Conservation (phyloP, 1,139 yeast genomes). For the Zygosaccharomyces sapae region DNA sequence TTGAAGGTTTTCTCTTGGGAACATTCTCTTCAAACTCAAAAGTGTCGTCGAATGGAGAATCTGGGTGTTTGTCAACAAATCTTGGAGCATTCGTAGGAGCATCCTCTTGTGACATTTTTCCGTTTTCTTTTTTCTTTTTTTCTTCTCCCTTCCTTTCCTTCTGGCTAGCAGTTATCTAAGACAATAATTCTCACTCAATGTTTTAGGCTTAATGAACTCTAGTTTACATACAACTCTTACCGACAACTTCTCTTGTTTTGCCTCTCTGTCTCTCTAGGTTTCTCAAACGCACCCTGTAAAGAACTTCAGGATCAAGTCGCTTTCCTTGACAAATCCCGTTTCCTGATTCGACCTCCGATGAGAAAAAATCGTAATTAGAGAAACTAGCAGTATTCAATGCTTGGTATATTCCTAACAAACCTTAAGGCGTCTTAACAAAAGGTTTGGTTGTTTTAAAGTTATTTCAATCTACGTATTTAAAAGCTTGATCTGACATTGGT, state of each 20-base stretch:
- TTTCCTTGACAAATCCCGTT: not conserved
- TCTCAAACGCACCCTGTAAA: not conserved
- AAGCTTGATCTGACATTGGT: not conserved
- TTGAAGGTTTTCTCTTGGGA: conserved; percentile 6
- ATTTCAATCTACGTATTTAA: not conserved
- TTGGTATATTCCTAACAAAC: not conserved
- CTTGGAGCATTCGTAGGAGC: conserved; percentile 11
- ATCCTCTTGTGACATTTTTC: conserved; percentile 6
- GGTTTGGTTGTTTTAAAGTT: not conserved
- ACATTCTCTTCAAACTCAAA: conserved; percentile 27
- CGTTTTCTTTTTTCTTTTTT: too few species aligned
- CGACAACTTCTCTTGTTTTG: too few species aligned
- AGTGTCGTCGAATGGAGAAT: conserved; percentile 31
- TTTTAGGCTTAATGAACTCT: too few species aligned
- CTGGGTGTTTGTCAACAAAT: conserved; percentile 14
- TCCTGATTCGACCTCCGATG: too few species aligned
- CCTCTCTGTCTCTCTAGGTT: too few species aligned
- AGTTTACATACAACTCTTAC: too few species aligned
- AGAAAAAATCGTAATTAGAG: too few species aligned
- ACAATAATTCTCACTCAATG: too few species aligned
- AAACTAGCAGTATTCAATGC: too few species aligned
- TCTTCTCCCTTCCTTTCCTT: not conserved
- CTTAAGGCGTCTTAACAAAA: not conserved
- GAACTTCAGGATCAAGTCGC: not conserved
- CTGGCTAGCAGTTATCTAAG: not conserved